Base-by-base conservation (phyloP, 768 basidiomycete species). In the Collybiopsis confluens region DNA sequence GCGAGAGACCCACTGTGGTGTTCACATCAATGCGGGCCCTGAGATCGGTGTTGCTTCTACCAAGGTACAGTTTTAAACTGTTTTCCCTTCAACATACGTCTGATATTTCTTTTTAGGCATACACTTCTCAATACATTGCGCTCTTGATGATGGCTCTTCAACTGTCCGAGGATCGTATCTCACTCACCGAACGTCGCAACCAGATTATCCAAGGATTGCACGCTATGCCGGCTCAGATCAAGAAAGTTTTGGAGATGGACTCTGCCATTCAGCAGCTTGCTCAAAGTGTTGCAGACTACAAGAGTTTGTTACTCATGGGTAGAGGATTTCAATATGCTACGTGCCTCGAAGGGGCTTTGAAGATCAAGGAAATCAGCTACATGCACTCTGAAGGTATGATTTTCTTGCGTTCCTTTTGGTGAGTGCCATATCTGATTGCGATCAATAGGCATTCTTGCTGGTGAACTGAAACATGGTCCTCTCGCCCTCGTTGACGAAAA, bases 21-120 rank as follows among this genome's bases (percentile, higher is more conserved):
- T 99, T 49, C 97, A 98, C 75, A 98, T 99, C 77, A 99, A 99
- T 65, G 97, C 94, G 63, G 94, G 94, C 18, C 95, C 95, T 51
- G 95, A 98, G 77, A 94, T 99, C 59, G 96, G 97, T 79, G 97
- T 99, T 55, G 97, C 97, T 4, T 98, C 94, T 16, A 98, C 97
- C 56, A 99, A 99, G 83, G 88, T 86, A 41, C 50, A 73, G 64
- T 6, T 44, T 48, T 41, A 44, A 20, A 13, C 21, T 21, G 42
- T 26, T 30, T 26, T 15, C 38, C 6, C 24, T 5, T 9, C 10
- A n/a, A 16, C 46, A 46, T 60, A 4, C 40, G 37, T 24, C 44
- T 9, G 20, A 28, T 48, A 35, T 24, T 33, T 10, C 47, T 55
- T 45, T 38, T 10, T 57, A 91, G 90, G 96, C 96, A 2, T 98